A percentile compares a stretch with the other conserved stretches of the same genome.
Evolutionary conservation across 1,139 yeast genomes (phyloP).

Genomic region (Saccharomyces pastorianus): DNA sequence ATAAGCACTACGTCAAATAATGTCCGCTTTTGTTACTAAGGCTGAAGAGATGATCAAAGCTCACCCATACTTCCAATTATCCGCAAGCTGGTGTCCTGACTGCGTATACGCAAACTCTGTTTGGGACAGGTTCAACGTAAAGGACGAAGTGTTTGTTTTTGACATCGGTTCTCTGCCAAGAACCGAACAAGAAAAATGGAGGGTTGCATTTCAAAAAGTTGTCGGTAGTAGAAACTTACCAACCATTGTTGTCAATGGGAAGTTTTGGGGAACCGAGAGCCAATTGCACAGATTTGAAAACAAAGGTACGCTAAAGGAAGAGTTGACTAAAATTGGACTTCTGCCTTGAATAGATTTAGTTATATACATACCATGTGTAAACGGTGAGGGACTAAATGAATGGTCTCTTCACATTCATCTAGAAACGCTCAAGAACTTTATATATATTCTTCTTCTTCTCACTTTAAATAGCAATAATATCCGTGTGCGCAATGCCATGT

Average conservation of each 20-base stretch:
- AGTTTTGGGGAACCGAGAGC: conserved; percentile 51
- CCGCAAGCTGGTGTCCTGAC: conserved; percentile 75
- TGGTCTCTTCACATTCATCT: not conserved
- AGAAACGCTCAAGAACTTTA: too few species aligned
- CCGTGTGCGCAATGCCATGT: conserved; percentile 20
- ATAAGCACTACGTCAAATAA: not conserved
- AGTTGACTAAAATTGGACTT: conserved; percentile 39
- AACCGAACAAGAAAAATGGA: conserved; percentile 47
- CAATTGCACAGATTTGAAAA: conserved; percentile 42
- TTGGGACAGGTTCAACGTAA: conserved; percentile 45
- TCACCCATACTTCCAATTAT: conserved; percentile 48
- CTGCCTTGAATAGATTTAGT: conserved; percentile 5
- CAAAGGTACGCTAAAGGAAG: conserved; percentile 37
- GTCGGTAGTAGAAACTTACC: conserved; percentile 69
- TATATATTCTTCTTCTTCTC: not conserved
- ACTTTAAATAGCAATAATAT: conserved; percentile 25
- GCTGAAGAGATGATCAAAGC: conserved; percentile 41
- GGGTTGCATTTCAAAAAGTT: conserved; percentile 51
- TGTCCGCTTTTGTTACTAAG: conserved; percentile 24
- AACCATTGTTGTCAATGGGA: conserved; percentile 57
- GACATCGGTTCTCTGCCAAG: conserved; percentile 53
- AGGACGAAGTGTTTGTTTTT: conserved; percentile 42
- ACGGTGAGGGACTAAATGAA: not conserved
- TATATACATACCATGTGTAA: not conserved
- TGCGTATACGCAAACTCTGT: conserved; percentile 54